Conservation (phyloP, 192 early-diverging fungal genomes). For the Mortierella alpina region DNA sequence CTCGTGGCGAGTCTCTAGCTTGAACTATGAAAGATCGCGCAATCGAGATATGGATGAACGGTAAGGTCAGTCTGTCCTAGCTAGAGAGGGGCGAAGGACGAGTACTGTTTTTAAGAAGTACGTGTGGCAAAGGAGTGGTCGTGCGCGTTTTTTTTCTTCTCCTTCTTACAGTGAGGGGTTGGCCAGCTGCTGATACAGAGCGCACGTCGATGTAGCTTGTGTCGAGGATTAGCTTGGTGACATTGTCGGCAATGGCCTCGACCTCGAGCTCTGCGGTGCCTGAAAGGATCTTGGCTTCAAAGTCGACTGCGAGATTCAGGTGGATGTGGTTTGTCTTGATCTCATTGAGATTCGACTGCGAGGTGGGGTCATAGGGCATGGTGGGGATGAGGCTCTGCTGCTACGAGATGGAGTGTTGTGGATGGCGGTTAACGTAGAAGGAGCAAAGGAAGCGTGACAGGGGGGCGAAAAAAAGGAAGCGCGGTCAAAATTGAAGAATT, state of each 20-base stretch:
- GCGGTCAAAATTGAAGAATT: background rate
- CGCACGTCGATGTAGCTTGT: conserved; percentile 70
- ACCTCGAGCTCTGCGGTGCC: conserved; percentile 76
- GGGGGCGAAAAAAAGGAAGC: background rate
- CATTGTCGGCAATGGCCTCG: conserved; percentile 60
- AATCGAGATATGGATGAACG: no score
- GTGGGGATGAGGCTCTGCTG: background rate
- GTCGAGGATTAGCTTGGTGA: conserved; percentile 75
- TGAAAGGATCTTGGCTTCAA: conserved; percentile 70
- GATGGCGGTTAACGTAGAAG: background rate
- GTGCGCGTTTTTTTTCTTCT: background rate
- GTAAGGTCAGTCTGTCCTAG: background rate
- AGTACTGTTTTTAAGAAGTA: background rate
- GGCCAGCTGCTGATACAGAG: conserved; percentile 21
- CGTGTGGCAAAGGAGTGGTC: background rate
- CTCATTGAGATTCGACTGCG: conserved; percentile 81
- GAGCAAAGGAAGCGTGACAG: no score
- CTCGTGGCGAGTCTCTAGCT: conserved; percentile 62
- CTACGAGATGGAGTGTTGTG: background rate
- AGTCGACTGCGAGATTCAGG: conserved; percentile 81
- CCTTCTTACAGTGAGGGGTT: conserved; percentile 38
- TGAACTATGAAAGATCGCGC: conserved; percentile 49
- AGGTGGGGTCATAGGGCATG: conserved; percentile 80
- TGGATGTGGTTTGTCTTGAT: conserved; percentile 78
- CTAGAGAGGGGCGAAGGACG: background rate